A percentile compares a stretch with the other conserved stretches of the same genome.
phyloP scores from a whole-genome alignment of 78 protist species.

The Cyanophora paradoxa region DNA sequence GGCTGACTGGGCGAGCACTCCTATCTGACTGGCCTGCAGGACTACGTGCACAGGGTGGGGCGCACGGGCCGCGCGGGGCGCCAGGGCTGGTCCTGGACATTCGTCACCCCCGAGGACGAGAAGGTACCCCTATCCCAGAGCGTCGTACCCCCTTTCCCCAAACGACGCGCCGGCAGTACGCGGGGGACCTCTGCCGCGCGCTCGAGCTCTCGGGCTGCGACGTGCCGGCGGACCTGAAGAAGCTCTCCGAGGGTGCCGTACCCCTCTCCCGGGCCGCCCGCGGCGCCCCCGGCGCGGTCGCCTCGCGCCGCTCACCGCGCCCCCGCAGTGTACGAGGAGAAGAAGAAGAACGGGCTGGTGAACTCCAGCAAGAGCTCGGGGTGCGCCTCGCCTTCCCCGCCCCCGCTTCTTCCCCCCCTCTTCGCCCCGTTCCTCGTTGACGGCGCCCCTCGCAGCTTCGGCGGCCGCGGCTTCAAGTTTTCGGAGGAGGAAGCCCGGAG shows the following conservation, averaged over 20 bases:
- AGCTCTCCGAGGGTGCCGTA: background rate
- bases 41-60: slow-evolving; percentile 95
- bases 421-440: no score
- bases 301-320: no score
- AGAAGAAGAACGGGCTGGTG: no score
- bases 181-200: slow-evolving; percentile 59
- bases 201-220: slow-evolving; percentile 11
- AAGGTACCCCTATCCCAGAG: no score
- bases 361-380: no score
- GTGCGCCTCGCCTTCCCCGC: no score
- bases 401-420: no score
- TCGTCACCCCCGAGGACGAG: slow-evolving; percentile 70
- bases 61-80: slow-evolving; percentile 95
- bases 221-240: slow-evolving; percentile 38
- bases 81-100: slow-evolving; percentile 71
- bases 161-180: slow-evolving; percentile 9
- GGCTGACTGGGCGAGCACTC: background rate
- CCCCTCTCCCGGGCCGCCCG: background rate
- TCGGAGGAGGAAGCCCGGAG: slow-evolving; percentile 33
- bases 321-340: no score
- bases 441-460: slow-evolving; percentile 41
- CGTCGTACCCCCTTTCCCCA: background rate
- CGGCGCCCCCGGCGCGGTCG: background rate
- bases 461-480: slow-evolving; percentile 72
- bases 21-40: no score